phyloP scores from a whole-genome alignment of 495 filamentous ascomycete species.

The Aspergillus coremiiformis region DNA sequence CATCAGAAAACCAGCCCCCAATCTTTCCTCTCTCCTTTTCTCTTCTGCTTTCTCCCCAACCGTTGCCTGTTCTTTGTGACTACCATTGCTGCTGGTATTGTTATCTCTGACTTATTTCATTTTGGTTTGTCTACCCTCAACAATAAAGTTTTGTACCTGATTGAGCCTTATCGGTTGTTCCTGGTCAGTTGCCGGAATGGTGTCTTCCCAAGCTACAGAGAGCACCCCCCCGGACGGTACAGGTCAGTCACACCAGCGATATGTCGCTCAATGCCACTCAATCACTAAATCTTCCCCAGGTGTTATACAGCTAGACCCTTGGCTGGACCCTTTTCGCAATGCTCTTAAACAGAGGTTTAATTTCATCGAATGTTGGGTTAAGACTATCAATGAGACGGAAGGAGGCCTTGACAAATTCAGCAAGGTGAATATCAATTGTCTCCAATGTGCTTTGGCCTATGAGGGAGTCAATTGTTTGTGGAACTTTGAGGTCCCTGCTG shows the following conservation, averaged over 20 bases:
- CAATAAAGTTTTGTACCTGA: neutral
- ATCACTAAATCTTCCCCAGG: constrained; percentile 42
- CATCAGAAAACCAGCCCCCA: neutral
- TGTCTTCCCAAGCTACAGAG: constrained; percentile 11
- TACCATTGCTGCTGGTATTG: neutral
- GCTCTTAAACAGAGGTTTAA: constrained; percentile 66
- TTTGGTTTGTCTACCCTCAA: neutral
- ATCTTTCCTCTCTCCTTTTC: neutral
- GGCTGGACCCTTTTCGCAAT: constrained; percentile 77
- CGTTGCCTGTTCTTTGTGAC: neutral
- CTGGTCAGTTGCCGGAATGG: constrained; percentile 4
- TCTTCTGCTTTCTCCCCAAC: neutral
- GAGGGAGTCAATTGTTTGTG: neutral
- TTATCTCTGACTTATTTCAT: neutral
- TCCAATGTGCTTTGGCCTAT: neutral
- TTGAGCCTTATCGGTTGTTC: constrained; percentile 7
- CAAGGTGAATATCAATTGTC: constrained; percentile 45
- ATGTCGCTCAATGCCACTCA: neutral
- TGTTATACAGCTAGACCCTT: constrained; percentile 82
- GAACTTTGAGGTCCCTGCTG: neutral
- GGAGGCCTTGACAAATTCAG: constrained; percentile 91
- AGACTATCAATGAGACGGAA: constrained; percentile 71
- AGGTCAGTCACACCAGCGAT: constrained; percentile 10
- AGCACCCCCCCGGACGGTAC: constrained; percentile 19
- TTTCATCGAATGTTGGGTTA: constrained; percentile 84